phyloP scores from a whole-genome alignment of 345 rosid genomes.

The Eucalyptus marginata region DNA sequence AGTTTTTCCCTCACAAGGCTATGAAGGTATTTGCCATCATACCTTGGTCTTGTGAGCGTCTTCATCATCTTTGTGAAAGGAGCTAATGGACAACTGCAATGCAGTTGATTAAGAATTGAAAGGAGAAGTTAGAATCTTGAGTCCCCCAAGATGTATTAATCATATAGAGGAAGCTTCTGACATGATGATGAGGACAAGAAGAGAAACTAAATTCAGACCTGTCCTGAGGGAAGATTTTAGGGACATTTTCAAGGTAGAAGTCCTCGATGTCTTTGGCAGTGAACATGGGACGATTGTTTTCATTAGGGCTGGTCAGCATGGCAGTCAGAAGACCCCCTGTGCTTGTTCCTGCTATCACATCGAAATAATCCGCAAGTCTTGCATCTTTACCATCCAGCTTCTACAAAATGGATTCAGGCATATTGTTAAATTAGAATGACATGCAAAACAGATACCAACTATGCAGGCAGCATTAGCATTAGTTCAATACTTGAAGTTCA shows the following conservation, averaged over 20 bases:
- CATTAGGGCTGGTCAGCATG: not conserved
- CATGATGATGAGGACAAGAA: not conserved
- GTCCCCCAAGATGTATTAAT: not conserved
- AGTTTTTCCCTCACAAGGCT: not conserved
- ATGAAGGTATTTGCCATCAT: not conserved
- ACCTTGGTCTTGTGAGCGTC: not conserved
- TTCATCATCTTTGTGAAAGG: not conserved
- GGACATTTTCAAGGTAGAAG: not conserved
- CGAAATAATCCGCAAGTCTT: not conserved
- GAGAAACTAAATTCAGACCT: not conserved
- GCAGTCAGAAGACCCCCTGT: not conserved
- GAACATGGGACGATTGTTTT: not conserved
- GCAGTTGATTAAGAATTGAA: not conserved
- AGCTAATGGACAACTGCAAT: not conserved
- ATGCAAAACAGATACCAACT: not conserved
- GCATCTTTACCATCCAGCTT: not conserved
- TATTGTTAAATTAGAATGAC: not conserved
- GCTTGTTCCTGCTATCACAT: not conserved
- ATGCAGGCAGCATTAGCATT: not conserved
- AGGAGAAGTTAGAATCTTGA: not conserved
- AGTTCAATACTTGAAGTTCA: not conserved
- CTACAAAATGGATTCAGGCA: not conserved
- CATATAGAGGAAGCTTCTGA: not conserved
- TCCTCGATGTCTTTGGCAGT: not conserved
- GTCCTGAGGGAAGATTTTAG: not conserved